phyloP scores from a whole-genome alignment of 495 filamentous ascomycete species.

The Rhizodiscina lignyota region DNA sequence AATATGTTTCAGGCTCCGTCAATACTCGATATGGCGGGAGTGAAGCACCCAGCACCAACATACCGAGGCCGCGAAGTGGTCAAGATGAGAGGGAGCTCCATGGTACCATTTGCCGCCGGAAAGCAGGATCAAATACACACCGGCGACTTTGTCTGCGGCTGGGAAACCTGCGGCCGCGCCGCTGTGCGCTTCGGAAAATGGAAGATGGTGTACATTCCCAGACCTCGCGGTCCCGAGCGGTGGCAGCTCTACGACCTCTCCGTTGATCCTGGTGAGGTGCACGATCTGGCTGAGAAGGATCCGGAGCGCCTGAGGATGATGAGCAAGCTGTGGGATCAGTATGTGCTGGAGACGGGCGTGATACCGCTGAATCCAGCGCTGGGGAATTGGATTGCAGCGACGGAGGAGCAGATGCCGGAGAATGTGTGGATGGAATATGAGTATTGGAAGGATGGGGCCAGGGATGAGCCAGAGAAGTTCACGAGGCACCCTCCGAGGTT shows the following conservation, averaged over 20 bases:
- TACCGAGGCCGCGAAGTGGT: slow-evolving; percentile 42
- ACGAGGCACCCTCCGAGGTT: too few relatives aligned
- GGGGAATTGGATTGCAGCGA: too few relatives aligned
- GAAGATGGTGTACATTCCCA: slow-evolving; percentile 21
- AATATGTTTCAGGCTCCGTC: slow-evolving; percentile 15
- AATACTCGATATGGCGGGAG: slow-evolving; percentile 44
- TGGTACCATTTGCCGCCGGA: slow-evolving; percentile 27
- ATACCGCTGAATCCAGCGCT: slow-evolving; percentile 18
- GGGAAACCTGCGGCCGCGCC: slow-evolving; percentile 22
- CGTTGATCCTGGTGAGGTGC: slow-evolving; percentile 16
- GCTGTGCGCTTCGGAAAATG: slow-evolving; percentile 17
- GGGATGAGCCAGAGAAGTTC: too few relatives aligned
- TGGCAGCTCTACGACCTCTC: slow-evolving; percentile 21
- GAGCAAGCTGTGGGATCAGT: slow-evolving; percentile 39
- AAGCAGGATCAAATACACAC: slow-evolving; percentile 25
- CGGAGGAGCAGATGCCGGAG: too few relatives aligned
- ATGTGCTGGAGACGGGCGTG: slow-evolving; percentile 44
- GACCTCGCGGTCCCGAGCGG: slow-evolving; percentile 17
- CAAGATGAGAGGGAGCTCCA: slow-evolving; percentile 36
- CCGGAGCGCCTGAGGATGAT: slow-evolving; percentile 13
- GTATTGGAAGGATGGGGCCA: too few relatives aligned
- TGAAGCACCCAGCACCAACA: slow-evolving; percentile 37
- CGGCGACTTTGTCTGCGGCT: slow-evolving; percentile 22
- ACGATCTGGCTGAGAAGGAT: slow-evolving; percentile 16
- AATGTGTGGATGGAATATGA: too few relatives aligned